Conservation (phyloP, 1,139 yeast genomes). For the Kurtzmaniella quercitrusa region DNA sequence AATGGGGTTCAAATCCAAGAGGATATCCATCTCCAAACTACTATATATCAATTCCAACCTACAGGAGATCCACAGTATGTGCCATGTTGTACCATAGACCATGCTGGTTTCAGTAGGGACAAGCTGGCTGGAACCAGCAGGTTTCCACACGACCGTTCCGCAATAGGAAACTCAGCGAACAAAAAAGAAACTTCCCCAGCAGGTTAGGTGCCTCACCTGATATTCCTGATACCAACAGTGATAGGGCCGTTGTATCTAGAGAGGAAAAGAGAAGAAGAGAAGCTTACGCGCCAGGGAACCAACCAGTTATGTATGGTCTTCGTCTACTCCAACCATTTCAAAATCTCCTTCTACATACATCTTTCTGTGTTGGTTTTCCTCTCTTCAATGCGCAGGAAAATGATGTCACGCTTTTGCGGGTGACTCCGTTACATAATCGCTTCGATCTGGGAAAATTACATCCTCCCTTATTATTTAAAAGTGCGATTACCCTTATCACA, state of each 20-base stretch:
- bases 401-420: not conserved
- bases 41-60: not conserved
- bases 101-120: not conserved
- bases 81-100: not conserved
- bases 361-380: not conserved
- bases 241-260: not conserved
- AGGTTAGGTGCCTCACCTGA: not conserved
- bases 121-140: not conserved
- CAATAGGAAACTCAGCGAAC: not conserved
- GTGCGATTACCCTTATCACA: not conserved
- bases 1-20: not conserved
- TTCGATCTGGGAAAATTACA: not conserved
- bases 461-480: not conserved
- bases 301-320: too few species aligned
- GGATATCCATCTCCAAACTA: not conserved
- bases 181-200: not conserved
- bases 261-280: too few species aligned
- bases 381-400: not conserved
- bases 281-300: too few species aligned
- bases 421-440: not conserved
- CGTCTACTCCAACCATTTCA: too few species aligned
- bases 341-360: too few species aligned
- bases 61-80: not conserved
- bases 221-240: not conserved
- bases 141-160: not conserved